These are phyloP conservation scores for Priceomyces carsonii DNA, from an alignment of 805 yeast species.

Conservation along the genomic window DNA sequence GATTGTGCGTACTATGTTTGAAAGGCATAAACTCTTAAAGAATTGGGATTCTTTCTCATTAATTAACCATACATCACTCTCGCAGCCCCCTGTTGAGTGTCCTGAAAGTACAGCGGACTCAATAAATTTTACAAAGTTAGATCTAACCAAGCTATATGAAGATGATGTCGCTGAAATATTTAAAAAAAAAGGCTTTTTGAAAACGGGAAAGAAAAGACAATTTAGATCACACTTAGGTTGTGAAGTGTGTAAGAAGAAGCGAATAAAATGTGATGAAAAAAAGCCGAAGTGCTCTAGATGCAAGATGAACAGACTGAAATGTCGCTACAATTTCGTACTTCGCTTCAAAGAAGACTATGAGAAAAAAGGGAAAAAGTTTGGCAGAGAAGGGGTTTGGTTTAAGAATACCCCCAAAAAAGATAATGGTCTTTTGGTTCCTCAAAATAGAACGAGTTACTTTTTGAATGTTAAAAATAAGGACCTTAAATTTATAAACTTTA, in stretches of 20 bases:
- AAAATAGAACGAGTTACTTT: conserved; percentile 15
- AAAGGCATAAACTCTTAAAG: no score
- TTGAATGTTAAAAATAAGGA: conserved; percentile 13
- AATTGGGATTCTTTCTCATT: no score
- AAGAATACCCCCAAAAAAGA: conserved; percentile 10
- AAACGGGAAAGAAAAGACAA: conserved; percentile 7
- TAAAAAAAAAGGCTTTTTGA: background rate
- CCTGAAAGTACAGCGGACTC: no score
- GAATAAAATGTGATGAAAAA: conserved; percentile 28
- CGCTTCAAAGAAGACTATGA: conserved; percentile 28
- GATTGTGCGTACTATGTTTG: no score
- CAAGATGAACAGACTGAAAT: conserved; percentile 12
- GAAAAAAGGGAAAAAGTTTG: conserved; percentile 23
- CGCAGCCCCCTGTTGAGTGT: no score
- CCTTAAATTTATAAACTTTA: conserved; percentile 20
- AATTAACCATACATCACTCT: no score
- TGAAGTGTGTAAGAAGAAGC: conserved; percentile 18
- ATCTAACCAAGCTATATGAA: no score
- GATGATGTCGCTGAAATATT: no score
- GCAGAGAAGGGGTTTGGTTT: conserved; percentile 29
- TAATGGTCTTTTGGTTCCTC: conserved; percentile 12
- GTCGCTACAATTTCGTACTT: conserved; percentile 21
- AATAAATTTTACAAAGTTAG: no score
- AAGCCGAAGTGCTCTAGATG: conserved; percentile 25
- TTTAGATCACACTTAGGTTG: conserved; percentile 28